Conservation (phyloP, 2,329 filamentous ascomycete species). For the Conoideocrella luteorostrata region DNA sequence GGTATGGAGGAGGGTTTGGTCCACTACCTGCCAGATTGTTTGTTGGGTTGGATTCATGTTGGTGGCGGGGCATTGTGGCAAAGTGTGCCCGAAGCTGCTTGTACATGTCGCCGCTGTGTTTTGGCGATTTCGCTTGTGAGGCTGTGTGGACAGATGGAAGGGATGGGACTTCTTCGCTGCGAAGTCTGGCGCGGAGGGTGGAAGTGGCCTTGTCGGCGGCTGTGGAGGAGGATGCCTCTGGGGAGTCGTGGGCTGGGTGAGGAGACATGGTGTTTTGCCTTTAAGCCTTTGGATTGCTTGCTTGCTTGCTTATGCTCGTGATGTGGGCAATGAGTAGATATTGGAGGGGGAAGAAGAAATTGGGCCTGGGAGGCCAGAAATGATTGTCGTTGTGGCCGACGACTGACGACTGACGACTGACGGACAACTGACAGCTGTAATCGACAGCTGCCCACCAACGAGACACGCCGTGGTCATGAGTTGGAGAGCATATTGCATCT, state of each 20-base stretch:
- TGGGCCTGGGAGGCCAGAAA: too few relatives aligned
- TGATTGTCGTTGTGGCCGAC: too few relatives aligned
- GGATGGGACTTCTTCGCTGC: conserved; percentile 14
- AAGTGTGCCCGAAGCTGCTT: conserved; percentile 20
- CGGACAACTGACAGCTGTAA: too few relatives aligned
- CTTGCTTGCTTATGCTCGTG: too few relatives aligned
- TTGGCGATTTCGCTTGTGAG: conserved; percentile 3
- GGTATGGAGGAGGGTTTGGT: neutral
- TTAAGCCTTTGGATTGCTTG: neutral
- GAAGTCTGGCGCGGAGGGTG: conserved; percentile 22
- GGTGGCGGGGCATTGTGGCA: neutral
- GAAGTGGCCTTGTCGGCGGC: conserved; percentile 7
- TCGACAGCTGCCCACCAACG: neutral
- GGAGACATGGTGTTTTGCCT: conserved; percentile 5
- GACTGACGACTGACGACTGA: too few relatives aligned
- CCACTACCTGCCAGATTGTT: conserved; percentile 5
- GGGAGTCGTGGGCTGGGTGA: conserved; percentile 6
- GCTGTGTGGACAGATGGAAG: neutral
- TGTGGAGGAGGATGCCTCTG: conserved; percentile 6
- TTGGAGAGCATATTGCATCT: too few relatives aligned
- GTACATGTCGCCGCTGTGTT: conserved; percentile 15
- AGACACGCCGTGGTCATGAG: too few relatives aligned
- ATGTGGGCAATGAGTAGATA: too few relatives aligned
- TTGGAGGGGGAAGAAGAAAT: neutral
- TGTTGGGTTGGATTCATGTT: neutral